These are phyloP conservation scores for Canna indica DNA, from an alignment of 176 grass and related monocot species.

Conservation along the genomic window DNA sequence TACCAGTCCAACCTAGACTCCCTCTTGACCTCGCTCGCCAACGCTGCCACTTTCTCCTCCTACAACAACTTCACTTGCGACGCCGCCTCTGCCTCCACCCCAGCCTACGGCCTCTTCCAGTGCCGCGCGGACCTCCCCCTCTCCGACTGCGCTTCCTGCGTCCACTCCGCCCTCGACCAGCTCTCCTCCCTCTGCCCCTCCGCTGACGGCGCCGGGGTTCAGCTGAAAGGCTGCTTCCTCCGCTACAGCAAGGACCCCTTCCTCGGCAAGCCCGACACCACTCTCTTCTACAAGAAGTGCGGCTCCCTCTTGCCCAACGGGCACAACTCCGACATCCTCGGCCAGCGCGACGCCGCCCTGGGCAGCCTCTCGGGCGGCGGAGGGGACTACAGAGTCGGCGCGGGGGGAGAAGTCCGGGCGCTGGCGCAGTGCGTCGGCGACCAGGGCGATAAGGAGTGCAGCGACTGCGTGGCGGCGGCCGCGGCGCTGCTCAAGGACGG, in stretches of 20 bases:
- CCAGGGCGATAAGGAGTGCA: constrained; percentile 45
- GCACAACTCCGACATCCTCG: constrained; percentile 19
- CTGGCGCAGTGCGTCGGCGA: constrained; percentile 88
- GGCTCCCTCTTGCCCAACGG: constrained; percentile 28
- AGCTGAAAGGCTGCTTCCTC: constrained; percentile 71
- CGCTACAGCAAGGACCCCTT: constrained; percentile 72
- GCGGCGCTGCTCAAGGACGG: constrained; percentile 43
- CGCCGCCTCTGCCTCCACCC: not conserved
- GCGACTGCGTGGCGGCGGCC: constrained; percentile 51
- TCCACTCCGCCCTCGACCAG: constrained; percentile 49
- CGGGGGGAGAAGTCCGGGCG: constrained; percentile 57
- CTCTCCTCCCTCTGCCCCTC: constrained; percentile 56
- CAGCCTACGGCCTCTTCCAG: constrained; percentile 51
- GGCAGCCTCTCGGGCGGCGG: constrained; percentile 24
- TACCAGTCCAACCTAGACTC: constrained; percentile 56
- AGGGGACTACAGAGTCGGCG: constrained; percentile 49
- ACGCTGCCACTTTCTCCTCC: constrained; percentile 11
- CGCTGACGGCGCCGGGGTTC: constrained; percentile 50
- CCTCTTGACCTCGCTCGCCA: constrained; percentile 54
- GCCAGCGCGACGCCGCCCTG: constrained; percentile 62
- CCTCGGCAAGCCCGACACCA: constrained; percentile 59
- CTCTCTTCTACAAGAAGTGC: constrained; percentile 72
- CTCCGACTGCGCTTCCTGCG: constrained; percentile 45
- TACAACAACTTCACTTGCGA: constrained; percentile 24
- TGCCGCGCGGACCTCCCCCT: constrained; percentile 70